These are phyloP conservation scores for Hygrophorus pudorinus DNA, from an alignment of 768 basidiomycete genomes.

Conservation along the genomic window DNA sequence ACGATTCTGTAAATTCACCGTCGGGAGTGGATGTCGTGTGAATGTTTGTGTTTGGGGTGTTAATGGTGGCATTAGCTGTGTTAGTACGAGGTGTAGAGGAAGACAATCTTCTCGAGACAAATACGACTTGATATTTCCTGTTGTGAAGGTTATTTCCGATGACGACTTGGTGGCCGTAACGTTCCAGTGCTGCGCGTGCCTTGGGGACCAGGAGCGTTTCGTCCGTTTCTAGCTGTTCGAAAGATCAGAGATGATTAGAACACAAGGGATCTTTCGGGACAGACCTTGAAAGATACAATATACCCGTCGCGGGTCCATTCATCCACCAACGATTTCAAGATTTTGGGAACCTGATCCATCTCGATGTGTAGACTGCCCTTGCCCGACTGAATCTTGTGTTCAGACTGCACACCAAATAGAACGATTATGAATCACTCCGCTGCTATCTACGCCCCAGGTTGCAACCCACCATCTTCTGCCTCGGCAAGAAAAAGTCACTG, in stretches of 20 bases:
- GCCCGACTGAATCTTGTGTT: conserved; percentile 97
- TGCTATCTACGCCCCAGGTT: too few species aligned
- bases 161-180: conserved; percentile 96
- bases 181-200: conserved; percentile 74
- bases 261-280: background rate
- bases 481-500: conserved; percentile 94
- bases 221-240: conserved; percentile 84
- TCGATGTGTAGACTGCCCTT: conserved; percentile 90
- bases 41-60: too few species aligned
- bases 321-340: conserved; percentile 84
- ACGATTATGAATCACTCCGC: background rate
- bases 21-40: conserved; percentile 5
- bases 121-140: conserved; percentile 87
- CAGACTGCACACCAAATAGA: conserved; percentile 45
- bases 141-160: conserved; percentile 93
- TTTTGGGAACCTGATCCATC: conserved; percentile 99
- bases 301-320: conserved; percentile 91
- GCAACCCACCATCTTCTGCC: conserved; percentile 71
- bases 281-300: conserved; percentile 95
- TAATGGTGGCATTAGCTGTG: background rate
- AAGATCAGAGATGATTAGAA: background rate
- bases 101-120: conserved; percentile 52
- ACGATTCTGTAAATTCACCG: conserved; percentile 39
- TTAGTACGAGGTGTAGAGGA: conserved; percentile 11
- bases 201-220: conserved; percentile 77